Evolutionary conservation across 2,329 filamentous ascomycete genomes (phyloP).

Genomic region (Gyromitra esculenta): DNA sequence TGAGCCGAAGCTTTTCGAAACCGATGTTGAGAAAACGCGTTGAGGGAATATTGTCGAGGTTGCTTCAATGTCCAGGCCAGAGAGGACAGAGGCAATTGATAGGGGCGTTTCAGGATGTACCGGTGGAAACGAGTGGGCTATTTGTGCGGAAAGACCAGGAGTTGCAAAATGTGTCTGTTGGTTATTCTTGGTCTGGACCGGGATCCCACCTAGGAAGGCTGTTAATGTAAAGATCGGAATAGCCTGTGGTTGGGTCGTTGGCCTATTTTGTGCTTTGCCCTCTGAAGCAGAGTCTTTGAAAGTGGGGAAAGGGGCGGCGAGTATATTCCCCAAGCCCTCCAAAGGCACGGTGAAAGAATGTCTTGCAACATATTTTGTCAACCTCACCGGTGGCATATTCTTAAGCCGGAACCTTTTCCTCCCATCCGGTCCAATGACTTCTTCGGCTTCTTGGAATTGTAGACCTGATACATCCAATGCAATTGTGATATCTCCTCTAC

Average conservation of each 20-base stretch:
- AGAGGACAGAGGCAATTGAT: slow-evolving; percentile 44
- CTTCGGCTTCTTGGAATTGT: slow-evolving; percentile 30
- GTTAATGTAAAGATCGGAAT: slow-evolving; percentile 33
- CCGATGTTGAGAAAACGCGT: slow-evolving; percentile 31
- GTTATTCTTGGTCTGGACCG: slow-evolving; percentile 12
- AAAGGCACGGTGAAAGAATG: slow-evolving; percentile 52
- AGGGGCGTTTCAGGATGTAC: slow-evolving; percentile 36
- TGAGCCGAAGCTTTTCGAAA: slow-evolving; percentile 44
- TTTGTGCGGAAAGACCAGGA: slow-evolving; percentile 34
- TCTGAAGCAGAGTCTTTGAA: neutral
- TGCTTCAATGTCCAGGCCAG: slow-evolving; percentile 39
- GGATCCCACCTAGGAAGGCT: slow-evolving; percentile 39
- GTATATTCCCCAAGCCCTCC: slow-evolving; percentile 34
- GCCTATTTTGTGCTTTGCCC: neutral
- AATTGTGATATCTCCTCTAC: slow-evolving; percentile 40
- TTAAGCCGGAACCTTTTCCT: neutral
- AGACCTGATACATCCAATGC: slow-evolving; percentile 41
- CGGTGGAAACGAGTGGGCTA: slow-evolving; percentile 43
- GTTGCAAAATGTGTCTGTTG: slow-evolving; percentile 17
- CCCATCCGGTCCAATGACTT: slow-evolving; percentile 5
- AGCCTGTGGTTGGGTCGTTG: neutral
- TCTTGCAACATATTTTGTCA: slow-evolving; percentile 42
- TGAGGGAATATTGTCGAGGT: slow-evolving; percentile 43
- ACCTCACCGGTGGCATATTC: slow-evolving; percentile 12
- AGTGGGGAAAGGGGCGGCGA: slow-evolving; percentile 40